These are phyloP conservation scores for Albizia julibrissin DNA, from an alignment of 306 rosid genomes.

Conservation along the genomic window DNA sequence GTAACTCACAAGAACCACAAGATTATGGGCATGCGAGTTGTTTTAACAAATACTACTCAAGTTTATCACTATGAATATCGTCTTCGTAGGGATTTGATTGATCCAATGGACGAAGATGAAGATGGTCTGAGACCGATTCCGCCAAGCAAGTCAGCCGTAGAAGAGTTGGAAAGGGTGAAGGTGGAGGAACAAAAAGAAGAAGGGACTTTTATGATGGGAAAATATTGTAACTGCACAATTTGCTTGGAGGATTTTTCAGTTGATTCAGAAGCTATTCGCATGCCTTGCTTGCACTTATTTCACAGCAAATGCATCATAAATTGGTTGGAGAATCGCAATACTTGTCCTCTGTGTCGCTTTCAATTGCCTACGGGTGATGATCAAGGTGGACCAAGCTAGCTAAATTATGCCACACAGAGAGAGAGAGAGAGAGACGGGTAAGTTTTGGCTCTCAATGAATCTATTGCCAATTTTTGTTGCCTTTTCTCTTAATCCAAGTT, in stretches of 20 bases:
- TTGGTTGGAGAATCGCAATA: neutral
- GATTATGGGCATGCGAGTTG: neutral
- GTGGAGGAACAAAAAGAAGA: neutral
- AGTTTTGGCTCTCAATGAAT: neutral
- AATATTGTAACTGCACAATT: neutral
- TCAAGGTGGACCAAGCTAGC: neutral
- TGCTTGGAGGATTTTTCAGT: neutral
- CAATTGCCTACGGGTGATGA: neutral
- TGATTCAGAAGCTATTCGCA: neutral
- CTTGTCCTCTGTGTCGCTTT: neutral
- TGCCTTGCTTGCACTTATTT: neutral
- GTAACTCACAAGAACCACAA: neutral
- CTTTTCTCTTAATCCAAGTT: neutral
- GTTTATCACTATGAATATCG: neutral
- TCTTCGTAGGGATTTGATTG: neutral
- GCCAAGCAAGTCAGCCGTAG: neutral
- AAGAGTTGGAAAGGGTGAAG: neutral
- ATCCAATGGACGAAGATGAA: neutral
- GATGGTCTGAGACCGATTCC: neutral
- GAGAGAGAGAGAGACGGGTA: neutral
- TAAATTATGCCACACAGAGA: too few relatives aligned
- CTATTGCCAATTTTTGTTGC: neutral
- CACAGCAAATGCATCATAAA: neutral
- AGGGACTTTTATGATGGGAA: neutral
- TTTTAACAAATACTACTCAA: neutral